These are phyloP conservation scores for Chalciporus piperatoides DNA, from an alignment of 1,284 basidiomycete species.

Conservation along the genomic window DNA sequence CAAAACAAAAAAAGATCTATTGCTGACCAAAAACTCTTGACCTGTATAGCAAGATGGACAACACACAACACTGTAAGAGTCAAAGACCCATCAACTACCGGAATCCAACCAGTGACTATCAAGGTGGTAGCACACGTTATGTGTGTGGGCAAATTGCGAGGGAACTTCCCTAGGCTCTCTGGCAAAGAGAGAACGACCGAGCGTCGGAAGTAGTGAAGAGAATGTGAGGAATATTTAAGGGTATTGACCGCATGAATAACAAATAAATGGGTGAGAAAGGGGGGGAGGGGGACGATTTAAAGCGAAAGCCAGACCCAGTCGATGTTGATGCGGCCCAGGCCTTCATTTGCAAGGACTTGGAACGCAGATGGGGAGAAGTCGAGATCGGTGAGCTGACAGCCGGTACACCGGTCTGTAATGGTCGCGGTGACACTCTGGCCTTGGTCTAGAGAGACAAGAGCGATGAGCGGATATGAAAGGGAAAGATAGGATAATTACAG, in stretches of 20 bases:
- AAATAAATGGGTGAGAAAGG: constrained; percentile 17
- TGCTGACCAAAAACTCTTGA: constrained; percentile 20
- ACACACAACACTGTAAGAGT: constrained; percentile 3
- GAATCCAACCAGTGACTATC: constrained; percentile 8
- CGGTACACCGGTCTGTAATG: constrained; percentile 61
- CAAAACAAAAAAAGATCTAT: constrained; percentile 14
- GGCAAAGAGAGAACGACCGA: constrained; percentile 12
- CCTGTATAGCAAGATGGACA: constrained; percentile 27
- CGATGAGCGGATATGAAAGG: not conserved
- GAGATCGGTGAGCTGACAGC: constrained; percentile 47
- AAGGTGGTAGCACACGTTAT: constrained; percentile 22
- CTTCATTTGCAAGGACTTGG: constrained; percentile 30
- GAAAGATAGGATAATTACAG: constrained; percentile 34
- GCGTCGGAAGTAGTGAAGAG: constrained; percentile 8
- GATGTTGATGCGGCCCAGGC: constrained; percentile 53
- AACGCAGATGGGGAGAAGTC: constrained; percentile 62
- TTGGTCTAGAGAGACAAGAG: constrained; percentile 37
- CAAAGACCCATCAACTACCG: constrained; percentile 30
- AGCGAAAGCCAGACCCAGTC: constrained; percentile 43
- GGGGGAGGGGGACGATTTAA: not conserved
- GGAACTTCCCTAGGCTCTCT: constrained; percentile 16
- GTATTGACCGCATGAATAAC: constrained; percentile 25
- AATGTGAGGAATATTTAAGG: constrained; percentile 1
- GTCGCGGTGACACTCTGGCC: constrained; percentile 48
- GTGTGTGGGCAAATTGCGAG: constrained; percentile 15